Conservation (phyloP, 139 green algal genomes). For the Picocystis salinarum region DNA sequence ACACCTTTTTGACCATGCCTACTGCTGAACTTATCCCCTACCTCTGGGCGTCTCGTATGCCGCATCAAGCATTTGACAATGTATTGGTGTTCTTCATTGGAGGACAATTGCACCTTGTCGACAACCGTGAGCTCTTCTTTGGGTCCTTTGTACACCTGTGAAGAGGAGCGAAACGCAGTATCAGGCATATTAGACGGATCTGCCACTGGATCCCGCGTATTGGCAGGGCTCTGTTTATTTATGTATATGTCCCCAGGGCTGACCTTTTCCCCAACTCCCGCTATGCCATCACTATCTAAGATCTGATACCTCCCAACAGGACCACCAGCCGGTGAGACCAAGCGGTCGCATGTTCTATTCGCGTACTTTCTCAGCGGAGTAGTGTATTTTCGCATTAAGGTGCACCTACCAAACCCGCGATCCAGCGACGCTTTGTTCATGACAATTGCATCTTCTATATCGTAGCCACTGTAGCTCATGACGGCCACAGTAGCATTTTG, state of each 20-base stretch:
- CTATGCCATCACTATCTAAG: slow-evolving; percentile 79
- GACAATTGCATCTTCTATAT: slow-evolving; percentile 84
- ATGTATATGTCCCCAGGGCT: slow-evolving; percentile 61
- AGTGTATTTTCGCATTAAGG: background rate
- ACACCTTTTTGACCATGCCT: slow-evolving; percentile 93
- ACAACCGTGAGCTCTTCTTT: slow-evolving; percentile 40
- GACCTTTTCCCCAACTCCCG: slow-evolving; percentile 59
- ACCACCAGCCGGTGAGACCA: background rate
- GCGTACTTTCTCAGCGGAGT: slow-evolving; percentile 2
- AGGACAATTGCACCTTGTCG: slow-evolving; percentile 86
- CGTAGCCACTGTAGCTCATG: slow-evolving; percentile 78
- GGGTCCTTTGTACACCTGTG: slow-evolving; percentile 16
- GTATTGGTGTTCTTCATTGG: slow-evolving; percentile 73
- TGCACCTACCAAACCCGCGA: slow-evolving; percentile 65
- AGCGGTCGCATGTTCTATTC: slow-evolving; percentile 1
- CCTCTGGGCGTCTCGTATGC: slow-evolving; percentile 79
- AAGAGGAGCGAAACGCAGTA: slow-evolving; percentile 1
- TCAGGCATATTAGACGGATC: slow-evolving; percentile 42
- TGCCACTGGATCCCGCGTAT: slow-evolving; percentile 51
- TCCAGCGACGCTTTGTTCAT: slow-evolving; percentile 94
- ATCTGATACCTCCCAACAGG: slow-evolving; percentile 20
- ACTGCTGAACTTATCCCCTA: slow-evolving; percentile 86
- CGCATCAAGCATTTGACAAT: slow-evolving; percentile 80
- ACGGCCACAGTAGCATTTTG: slow-evolving; percentile 96
- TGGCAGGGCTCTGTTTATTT: slow-evolving; percentile 77